A percentile compares a stretch with the other conserved stretches of the same genome.
Conservation (phyloP, 2,329 filamentous ascomycete genomes). For the Arthrobotrys entomopaga region DNA sequence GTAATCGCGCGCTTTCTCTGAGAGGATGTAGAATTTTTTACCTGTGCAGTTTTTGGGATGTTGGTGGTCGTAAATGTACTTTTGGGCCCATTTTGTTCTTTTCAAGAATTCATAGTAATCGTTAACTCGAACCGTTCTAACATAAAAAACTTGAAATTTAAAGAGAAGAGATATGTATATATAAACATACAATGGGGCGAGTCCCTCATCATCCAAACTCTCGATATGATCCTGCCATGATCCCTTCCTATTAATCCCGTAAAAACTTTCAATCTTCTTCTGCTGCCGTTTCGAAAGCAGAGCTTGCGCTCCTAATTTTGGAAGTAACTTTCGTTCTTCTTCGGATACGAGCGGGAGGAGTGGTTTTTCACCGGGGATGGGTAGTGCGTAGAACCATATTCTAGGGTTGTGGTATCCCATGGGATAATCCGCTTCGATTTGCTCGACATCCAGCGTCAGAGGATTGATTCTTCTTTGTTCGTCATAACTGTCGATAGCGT, state of each 20-base stretch:
- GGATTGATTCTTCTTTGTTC: conserved; percentile 10
- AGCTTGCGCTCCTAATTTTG: conserved; percentile 10
- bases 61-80: conserved; percentile 49
- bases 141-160: neutral
- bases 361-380: conserved; percentile 7
- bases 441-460: conserved; percentile 37
- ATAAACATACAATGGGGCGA: conserved; percentile 40
- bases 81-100: conserved; percentile 52
- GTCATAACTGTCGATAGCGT: neutral
- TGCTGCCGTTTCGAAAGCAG: conserved; percentile 23
- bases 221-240: conserved; percentile 47
- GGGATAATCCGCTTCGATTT: conserved; percentile 48
- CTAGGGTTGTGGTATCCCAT: conserved; percentile 36
- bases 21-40: conserved; percentile 47
- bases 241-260: conserved; percentile 41
- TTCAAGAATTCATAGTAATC: neutral
- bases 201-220: conserved; percentile 37
- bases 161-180: neutral
- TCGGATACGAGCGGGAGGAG: conserved; percentile 17
- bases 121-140: neutral
- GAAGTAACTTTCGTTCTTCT: conserved; percentile 18
- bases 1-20: conserved; percentile 14
- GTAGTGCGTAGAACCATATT: conserved; percentile 27
- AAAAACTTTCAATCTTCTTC: conserved; percentile 32
- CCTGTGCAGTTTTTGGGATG: conserved; percentile 36